Percentiles rank a stretch among this genome's conserved stretches.
Conservation (phyloP, 1,139 yeast species). For the Blastobotrys aristatus region DNA sequence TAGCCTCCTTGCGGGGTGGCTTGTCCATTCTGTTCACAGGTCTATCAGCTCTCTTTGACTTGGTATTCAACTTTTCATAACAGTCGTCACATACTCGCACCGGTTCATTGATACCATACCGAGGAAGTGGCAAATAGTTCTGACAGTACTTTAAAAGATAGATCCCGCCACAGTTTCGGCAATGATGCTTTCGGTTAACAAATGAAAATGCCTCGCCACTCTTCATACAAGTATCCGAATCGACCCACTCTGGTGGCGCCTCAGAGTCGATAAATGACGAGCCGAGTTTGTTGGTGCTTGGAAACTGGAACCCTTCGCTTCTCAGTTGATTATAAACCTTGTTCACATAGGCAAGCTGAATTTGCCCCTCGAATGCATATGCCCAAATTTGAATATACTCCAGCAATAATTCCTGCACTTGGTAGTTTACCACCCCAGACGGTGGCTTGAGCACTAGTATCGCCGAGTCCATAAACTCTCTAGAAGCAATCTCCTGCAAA, state of each 20-base stretch:
- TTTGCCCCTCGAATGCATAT: slow-evolving; percentile 61
- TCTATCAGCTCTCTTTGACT: too few relatives aligned
- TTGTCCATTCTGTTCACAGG: too few relatives aligned
- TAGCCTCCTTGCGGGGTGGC: not conserved
- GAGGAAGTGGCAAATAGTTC: slow-evolving; percentile 64
- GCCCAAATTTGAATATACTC: slow-evolving; percentile 75
- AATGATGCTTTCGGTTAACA: slow-evolving; percentile 89
- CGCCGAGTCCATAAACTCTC: slow-evolving; percentile 75
- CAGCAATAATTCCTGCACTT: slow-evolving; percentile 57
- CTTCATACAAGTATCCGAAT: slow-evolving; percentile 91
- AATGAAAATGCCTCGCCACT: slow-evolving; percentile 78
- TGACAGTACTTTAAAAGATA: slow-evolving; percentile 81
- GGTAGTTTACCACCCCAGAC: slow-evolving; percentile 40
- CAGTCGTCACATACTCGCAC: slow-evolving; percentile 95
- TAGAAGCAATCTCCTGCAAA: slow-evolving; percentile 68
- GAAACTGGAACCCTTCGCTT: slow-evolving; percentile 62
- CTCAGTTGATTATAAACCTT: slow-evolving; percentile 56
- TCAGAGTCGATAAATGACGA: slow-evolving; percentile 74
- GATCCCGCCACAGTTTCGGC: slow-evolving; percentile 96
- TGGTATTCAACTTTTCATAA: slow-evolving; percentile 45
- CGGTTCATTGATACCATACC: slow-evolving; percentile 79
- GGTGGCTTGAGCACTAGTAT: slow-evolving; percentile 35
- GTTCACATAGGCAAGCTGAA: slow-evolving; percentile 62
- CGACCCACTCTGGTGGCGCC: slow-evolving; percentile 98
- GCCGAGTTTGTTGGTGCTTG: slow-evolving; percentile 38